phyloP scores from a whole-genome alignment of 345 rosid species.

The Cardamine resedifolia region DNA sequence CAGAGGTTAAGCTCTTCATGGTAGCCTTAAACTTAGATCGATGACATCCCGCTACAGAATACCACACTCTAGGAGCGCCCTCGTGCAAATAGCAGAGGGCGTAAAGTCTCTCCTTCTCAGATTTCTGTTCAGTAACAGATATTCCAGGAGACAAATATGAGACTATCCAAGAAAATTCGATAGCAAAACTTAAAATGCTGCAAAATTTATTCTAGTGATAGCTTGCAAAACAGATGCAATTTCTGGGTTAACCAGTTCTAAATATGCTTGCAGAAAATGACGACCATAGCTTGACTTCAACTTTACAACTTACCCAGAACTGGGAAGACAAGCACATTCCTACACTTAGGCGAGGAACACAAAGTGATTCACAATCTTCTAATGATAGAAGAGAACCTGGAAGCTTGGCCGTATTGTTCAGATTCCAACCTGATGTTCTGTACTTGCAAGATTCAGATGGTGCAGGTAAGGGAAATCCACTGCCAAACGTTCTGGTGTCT shows the following conservation, averaged over 20 bases:
- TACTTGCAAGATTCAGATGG: slow-evolving; percentile 36
- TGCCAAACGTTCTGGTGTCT: slow-evolving; percentile 52
- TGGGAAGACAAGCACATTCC: slow-evolving; percentile 75
- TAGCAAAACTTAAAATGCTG: not conserved
- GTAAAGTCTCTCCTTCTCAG: slow-evolving; percentile 65
- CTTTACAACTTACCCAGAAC: slow-evolving; percentile 57
- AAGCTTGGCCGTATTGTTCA: slow-evolving; percentile 58
- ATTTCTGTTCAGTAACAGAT: slow-evolving; percentile 52
- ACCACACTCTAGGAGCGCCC: slow-evolving; percentile 74
- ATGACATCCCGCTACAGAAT: slow-evolving; percentile 52
- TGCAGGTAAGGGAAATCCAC: slow-evolving; percentile 61
- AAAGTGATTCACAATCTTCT: slow-evolving; percentile 45
- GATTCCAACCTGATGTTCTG: slow-evolving; percentile 65
- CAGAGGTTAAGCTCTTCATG: slow-evolving; percentile 41
- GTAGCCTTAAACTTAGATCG: slow-evolving; percentile 42
- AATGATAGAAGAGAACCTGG: slow-evolving; percentile 69
- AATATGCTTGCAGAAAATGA: too few species aligned
- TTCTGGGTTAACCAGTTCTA: too few species aligned
- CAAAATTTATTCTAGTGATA: too few species aligned
- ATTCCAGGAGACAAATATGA: slow-evolving; percentile 21
- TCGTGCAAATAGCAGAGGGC: slow-evolving; percentile 60
- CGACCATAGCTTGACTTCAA: slow-evolving; percentile 7
- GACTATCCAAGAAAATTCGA: slow-evolving; percentile 18
- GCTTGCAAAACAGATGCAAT: too few species aligned
- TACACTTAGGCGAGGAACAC: slow-evolving; percentile 55